phyloP scores from a whole-genome alignment of 2,329 filamentous ascomycete species.

The Tympanopsis confertula region DNA sequence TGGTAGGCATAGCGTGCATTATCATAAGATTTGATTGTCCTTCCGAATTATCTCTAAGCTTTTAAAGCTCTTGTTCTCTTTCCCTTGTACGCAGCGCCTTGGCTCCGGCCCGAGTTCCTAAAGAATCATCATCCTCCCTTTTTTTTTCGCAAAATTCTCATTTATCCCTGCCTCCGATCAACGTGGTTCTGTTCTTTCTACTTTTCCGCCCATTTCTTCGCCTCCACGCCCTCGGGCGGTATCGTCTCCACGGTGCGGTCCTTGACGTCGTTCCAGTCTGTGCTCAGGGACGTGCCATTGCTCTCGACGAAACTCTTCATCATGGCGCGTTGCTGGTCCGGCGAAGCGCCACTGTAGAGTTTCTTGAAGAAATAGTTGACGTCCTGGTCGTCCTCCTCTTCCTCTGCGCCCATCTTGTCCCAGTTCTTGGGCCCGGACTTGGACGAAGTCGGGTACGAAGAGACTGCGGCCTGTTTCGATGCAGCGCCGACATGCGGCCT shows the following conservation, averaged over 20 bases:
- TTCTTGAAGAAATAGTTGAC: constrained; percentile 83
- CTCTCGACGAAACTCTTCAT: constrained; percentile 95
- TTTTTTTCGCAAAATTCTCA: no score
- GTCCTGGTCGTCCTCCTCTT: constrained; percentile 44
- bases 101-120: no score
- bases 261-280: constrained; percentile 77
- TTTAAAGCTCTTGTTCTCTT: no score
- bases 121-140: no score
- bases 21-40: no score
- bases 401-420: constrained; percentile 60
- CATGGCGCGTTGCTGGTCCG: constrained; percentile 83
- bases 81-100: no score
- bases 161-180: no score
- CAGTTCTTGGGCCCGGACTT: constrained; percentile 77
- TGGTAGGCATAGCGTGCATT: no score
- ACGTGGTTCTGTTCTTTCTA: no score
- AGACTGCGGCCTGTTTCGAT: constrained; percentile 20
- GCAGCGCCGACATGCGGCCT: constrained; percentile 5
- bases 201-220: constrained; percentile 53
- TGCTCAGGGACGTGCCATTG: constrained; percentile 84
- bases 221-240: constrained; percentile 68
- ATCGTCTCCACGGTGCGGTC: constrained; percentile 58
- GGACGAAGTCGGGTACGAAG: constrained; percentile 77
- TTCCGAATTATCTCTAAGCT: no score
- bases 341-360: constrained; percentile 64